A percentile compares a stretch with the other conserved stretches of the same genome.
Evolutionary conservation across 768 basidiomycete species (phyloP).

Genomic region (Hirschioporus abietinus): DNA sequence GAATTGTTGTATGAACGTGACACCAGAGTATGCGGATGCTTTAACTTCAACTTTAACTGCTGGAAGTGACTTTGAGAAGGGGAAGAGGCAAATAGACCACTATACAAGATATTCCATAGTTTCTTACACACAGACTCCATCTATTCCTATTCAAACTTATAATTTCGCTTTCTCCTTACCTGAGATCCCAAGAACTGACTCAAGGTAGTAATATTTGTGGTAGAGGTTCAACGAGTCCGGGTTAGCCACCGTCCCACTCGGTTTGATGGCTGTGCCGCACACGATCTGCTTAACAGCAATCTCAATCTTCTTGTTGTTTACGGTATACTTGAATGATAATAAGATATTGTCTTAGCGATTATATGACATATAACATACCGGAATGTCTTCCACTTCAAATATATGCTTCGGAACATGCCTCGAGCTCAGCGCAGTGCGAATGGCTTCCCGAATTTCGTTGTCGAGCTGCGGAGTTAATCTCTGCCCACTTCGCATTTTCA

Average conservation of each 20-base stretch:
- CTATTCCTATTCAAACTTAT: neutral
- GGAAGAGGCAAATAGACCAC: neutral
- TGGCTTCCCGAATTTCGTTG: constrained; percentile 47
- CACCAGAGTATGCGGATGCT: neutral
- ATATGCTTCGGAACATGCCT: constrained; percentile 73
- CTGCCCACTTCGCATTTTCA: constrained; percentile 55
- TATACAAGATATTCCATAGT: neutral
- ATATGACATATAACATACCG: constrained; percentile 38
- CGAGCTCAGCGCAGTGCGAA: constrained; percentile 55
- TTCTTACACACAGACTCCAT: neutral
- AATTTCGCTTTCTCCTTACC: constrained; percentile 15
- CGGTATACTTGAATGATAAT: constrained; percentile 48
- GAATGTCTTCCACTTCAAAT: constrained; percentile 60
- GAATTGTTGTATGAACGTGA: neutral
- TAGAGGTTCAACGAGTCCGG: constrained; percentile 61
- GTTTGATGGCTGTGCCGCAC: constrained; percentile 48
- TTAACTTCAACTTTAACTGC: neutral
- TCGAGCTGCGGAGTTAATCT: constrained; percentile 39
- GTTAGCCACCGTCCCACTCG: constrained; percentile 73
- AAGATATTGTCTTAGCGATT: neutral
- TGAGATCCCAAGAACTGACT: constrained; percentile 20
- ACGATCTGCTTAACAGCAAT: constrained; percentile 76
- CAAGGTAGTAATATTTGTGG: constrained; percentile 55
- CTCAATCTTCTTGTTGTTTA: constrained; percentile 76
- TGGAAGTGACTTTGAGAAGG: neutral